phyloP scores from a whole-genome alignment of 1,284 basidiomycete genomes.

The Trichosporon inkin region DNA sequence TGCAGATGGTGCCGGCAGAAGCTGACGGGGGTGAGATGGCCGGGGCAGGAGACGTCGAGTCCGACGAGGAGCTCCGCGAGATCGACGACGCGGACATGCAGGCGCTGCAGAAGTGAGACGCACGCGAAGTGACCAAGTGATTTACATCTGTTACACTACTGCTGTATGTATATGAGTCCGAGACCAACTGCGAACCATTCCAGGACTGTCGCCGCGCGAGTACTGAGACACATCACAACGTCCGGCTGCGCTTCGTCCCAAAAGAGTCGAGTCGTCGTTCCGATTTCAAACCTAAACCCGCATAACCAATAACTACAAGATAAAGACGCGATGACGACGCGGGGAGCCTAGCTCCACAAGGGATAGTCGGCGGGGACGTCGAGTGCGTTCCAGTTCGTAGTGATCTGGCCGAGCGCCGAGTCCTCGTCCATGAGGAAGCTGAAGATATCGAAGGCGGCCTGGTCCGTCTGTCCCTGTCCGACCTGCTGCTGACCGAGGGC shows the following conservation, averaged over 20 bases:
- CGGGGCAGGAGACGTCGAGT: background rate
- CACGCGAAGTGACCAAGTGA: background rate
- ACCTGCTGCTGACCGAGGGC: background rate
- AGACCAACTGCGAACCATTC: background rate
- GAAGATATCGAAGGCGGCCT: conserved; percentile 41
- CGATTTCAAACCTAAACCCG: background rate
- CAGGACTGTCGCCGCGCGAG: no score
- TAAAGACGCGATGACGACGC: background rate
- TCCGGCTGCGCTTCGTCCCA: background rate
- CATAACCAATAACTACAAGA: background rate
- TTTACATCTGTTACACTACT: conserved; percentile 2
- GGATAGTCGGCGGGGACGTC: conserved; percentile 43
- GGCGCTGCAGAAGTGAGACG: background rate
- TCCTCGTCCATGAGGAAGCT: conserved; percentile 49
- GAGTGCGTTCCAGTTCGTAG: conserved; percentile 34
- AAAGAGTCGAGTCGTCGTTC: background rate
- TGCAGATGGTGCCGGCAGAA: background rate
- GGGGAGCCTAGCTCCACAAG: conserved; percentile 42
- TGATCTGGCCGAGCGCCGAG: conserved; percentile 28
- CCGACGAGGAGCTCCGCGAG: conserved; percentile 15
- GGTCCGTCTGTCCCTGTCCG: conserved; percentile 9
- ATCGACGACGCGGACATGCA: conserved; percentile 8
- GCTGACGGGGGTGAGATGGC: background rate
- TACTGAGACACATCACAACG: background rate
- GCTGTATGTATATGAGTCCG: background rate